Percentiles rank a stretch among this genome's conserved stretches.
Conservation (phyloP, 306 rosid species). For the Pterocarpus macrocarpus region DNA sequence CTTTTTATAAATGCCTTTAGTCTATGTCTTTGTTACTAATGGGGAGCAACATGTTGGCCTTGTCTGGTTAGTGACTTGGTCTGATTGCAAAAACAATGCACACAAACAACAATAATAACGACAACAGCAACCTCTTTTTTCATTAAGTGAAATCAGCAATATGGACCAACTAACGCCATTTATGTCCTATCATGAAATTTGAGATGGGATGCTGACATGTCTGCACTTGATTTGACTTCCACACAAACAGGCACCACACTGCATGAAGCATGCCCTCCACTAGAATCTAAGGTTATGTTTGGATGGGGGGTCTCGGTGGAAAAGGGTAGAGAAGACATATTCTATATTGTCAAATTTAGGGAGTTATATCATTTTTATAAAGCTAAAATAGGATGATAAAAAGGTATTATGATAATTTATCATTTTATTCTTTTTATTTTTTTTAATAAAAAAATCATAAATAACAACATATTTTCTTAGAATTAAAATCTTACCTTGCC, state of each 20-base stretch:
- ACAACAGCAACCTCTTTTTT: too few species aligned
- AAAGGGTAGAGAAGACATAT: too few species aligned
- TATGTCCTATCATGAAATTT: neutral
- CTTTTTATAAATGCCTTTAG: neutral
- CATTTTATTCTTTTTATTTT: too few species aligned
- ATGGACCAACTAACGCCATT: too few species aligned
- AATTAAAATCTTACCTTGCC: too few species aligned
- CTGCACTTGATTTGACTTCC: neutral
- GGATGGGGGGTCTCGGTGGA: too few species aligned
- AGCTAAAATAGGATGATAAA: too few species aligned
- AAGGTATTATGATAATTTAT: too few species aligned
- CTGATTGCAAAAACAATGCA: neutral
- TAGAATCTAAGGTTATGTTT: neutral
- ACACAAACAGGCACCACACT: conserved; percentile 8
- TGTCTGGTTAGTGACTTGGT: neutral
- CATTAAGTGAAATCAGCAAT: neutral
- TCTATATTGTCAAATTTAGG: too few species aligned
- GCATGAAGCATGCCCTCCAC: neutral
- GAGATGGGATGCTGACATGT: neutral
- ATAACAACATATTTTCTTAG: too few species aligned
- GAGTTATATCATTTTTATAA: too few species aligned
- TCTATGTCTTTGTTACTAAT: conserved; percentile 17
- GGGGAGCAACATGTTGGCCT: neutral
- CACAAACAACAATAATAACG: neutral
- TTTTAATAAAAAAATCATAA: too few species aligned